Base-by-base conservation (phyloP, 345 rosid genomes). In the Tarenaya hassleriana region DNA sequence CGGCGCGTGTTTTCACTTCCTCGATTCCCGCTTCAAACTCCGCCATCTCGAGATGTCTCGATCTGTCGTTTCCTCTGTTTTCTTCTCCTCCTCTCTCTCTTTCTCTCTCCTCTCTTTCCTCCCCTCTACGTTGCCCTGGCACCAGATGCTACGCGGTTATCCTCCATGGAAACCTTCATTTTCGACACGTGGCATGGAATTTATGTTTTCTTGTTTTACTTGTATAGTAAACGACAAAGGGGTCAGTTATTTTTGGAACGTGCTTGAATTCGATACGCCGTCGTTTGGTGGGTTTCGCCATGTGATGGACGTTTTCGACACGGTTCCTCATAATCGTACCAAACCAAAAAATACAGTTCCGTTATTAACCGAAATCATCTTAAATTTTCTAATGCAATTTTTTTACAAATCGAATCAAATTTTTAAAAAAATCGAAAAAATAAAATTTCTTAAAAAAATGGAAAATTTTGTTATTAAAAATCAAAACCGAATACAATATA, bases 1-100 rank as follows among this genome's bases (percentile, higher is more conserved):
- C 56, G 38, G 41, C 61, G 21, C 37, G 46, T 18, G 60, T 53
- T 31, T 65, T 75, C 27, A 49, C 54, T 51, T 73, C 64, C 18
- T 63, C 60, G 41, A 58, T 52, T 29, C 62, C 73, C 27, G 45
- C 54, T 51, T 73, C 64, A 15, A 50, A 15, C 11, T 35, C 37
- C 35, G 46, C 33, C 63, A 57, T 44, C 15, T 64, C 4, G 4
- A 33, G 50, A 19, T 3, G 41, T 41, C 19, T 52, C 19, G 21
- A 46, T 39, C 35, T 46, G 42, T 15, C 4, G 8, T 4, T 57
- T 59, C 1, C 15, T 52, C 1, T 11, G 7, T 45, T 7, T 12
- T 39, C 20, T 8, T 48, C 41, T 41, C 17, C 9, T 42, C 54
- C 20, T 5, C 10, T 38, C 34, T 45, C 35, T 17, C 4, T 8